Evolutionary conservation across 169 alveolate species (phyloP), one percentile per base, ranked within the genome.

Genomic region (Plasmodium knowlesi): DNA sequence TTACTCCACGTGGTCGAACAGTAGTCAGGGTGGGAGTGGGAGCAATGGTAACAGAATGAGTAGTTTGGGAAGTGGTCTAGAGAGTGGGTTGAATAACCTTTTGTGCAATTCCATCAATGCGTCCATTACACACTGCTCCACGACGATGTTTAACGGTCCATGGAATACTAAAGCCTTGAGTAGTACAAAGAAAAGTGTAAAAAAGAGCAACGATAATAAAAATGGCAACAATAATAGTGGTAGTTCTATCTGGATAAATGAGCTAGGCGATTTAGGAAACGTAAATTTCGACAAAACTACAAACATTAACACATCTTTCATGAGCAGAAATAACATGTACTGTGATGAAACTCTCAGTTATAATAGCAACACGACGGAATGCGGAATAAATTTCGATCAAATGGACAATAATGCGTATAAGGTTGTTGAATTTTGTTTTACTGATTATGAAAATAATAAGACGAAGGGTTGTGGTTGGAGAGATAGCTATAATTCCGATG

Each of bases 371-470:
- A 78, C 81, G 30, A 74, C 85, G 16, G 93, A 86, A 8, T 86
- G 93, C 76, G 93, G 93, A 1, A 9, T 86, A n/a, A 86, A 86
- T 76, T 76, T 74, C 43, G 93, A 86, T 76, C 74, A 76, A 22
- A 25, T 86, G 16, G 93, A 86, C 25, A 86, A 86, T 16, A 86
- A 86, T 74, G 93, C 93, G 19, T 86, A 86, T 46, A 86, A 86
- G 70, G 80, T 86, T 34, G 93, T 86, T 30, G 93, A 86, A 30
- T 86, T 86, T 86, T 86, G 93, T 30, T 86, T 86, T 67, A 86
- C 93, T 16, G 93, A 86, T 86, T 86, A 86, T 37, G 93, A 86
- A 9, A 86, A 73, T 74, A 86, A 86, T 70, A 86, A 39, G 81
- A 86, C 57, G 43, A 86, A 78, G 28, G 67, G 46, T 54, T 70